phyloP scores from a whole-genome alignment of 2,329 filamentous ascomycete genomes.

The Elsinoe australis region DNA sequence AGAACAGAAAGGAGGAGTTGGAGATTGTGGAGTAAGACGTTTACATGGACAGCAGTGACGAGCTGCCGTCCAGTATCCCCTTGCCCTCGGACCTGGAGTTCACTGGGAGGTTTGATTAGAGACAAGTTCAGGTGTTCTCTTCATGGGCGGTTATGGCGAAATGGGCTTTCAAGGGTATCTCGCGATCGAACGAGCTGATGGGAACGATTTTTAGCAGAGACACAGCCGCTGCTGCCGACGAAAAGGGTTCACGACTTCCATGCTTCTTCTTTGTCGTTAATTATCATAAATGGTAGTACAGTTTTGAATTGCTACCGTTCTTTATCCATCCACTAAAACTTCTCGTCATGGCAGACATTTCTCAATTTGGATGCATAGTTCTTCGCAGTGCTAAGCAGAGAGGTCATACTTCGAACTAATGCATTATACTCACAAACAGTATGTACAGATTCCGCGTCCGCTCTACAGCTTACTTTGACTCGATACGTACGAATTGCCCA shows the following conservation, averaged over 20 bases:
- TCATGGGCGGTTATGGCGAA: no score
- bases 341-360: no score
- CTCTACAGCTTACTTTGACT: conserved; percentile 40
- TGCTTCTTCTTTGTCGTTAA: no score
- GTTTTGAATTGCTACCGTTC: no score
- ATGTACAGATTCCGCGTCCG: no score
- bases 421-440: no score
- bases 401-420: no score
- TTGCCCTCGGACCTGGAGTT: background rate
- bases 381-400: no score
- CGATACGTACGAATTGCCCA: conserved; percentile 54
- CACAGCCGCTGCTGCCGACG: conserved; percentile 4
- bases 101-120: background rate
- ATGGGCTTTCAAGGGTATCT: background rate
- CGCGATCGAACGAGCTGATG: background rate
- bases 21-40: conserved; percentile 51
- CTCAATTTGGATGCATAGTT: no score
- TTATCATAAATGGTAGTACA: no score
- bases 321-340: no score
- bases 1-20: conserved; percentile 55
- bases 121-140: background rate
- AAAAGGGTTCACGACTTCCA: no score
- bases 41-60: background rate
- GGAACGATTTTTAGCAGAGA: background rate
- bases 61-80: background rate